Evolutionary conservation across 139 green algal genomes (phyloP).

Genomic region (Picochlorum sp.): DNA sequence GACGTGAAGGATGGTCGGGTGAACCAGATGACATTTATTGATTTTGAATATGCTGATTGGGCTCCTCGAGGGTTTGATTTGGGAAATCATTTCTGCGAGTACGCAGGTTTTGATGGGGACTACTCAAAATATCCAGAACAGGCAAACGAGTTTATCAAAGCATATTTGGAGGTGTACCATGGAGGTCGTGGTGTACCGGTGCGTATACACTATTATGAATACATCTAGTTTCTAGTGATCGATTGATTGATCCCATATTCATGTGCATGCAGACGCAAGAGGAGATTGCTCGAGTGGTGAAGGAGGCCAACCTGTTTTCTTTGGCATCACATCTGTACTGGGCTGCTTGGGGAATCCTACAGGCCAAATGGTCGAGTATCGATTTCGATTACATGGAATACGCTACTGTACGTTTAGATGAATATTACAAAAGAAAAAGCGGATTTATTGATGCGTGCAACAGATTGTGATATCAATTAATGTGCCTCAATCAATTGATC

Average conservation of each 20-base stretch:
- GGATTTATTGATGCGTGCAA: constrained; percentile 39
- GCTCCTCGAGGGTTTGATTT: constrained; percentile 73
- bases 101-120: constrained; percentile 91
- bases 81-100: constrained; percentile 97
- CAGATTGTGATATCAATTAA: not conserved
- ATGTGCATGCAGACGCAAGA: not conserved
- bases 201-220: too few species aligned
- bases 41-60: constrained; percentile 89
- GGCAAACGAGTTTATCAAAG: constrained; percentile 9
- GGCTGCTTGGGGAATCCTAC: constrained; percentile 81
- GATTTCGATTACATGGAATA: constrained; percentile 89
- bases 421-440: constrained; percentile 56
- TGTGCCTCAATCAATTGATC: constrained; percentile 1
- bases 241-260: too few species aligned
- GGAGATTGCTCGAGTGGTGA: constrained; percentile 16
- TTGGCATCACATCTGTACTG: constrained; percentile 87
- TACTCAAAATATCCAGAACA: constrained; percentile 46
- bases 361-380: constrained; percentile 66
- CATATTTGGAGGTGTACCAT: constrained; percentile 8
- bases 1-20: not conserved
- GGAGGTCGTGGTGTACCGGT: not conserved
- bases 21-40: constrained; percentile 62
- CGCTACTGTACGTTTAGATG: constrained; percentile 40
- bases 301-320: constrained; percentile 71
- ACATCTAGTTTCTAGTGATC: too few species aligned